Percentiles rank a stretch among this genome's conserved stretches.
phyloP scores from a whole-genome alignment of 371 early-diverging fungal species.

The Vairimorpha apis region DNA sequence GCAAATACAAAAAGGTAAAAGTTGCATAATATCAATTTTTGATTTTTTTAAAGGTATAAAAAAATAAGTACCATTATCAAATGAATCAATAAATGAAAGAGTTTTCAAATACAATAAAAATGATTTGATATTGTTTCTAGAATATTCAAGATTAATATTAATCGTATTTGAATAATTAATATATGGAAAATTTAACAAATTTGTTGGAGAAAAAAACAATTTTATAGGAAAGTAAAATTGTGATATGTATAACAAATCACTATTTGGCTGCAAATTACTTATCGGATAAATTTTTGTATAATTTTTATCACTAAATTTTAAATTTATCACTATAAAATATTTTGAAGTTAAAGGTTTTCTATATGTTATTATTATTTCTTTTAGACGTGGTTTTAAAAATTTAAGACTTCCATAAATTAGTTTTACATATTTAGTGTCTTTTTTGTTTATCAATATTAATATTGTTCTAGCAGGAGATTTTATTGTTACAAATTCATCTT shows the following conservation, averaged over 20 bases:
- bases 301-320: conserved; percentile 6
- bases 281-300: conserved; percentile 12
- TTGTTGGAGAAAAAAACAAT: neutral
- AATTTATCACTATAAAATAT: conserved; percentile 31
- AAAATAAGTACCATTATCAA: conserved; percentile 29
- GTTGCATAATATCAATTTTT: conserved; percentile 3
- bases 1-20: conserved; percentile 3
- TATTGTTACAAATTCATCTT: neutral
- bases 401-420: neutral
- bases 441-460: neutral
- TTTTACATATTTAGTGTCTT: neutral
- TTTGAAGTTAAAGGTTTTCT: neutral
- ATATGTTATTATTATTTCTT: neutral
- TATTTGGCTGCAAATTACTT: conserved; percentile 31
- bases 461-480: conserved; percentile 1
- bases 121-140: neutral
- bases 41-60: conserved; percentile 12
- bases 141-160: conserved; percentile 12
- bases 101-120: conserved; percentile 16
- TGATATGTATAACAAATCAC: conserved; percentile 26
- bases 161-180: conserved; percentile 10
- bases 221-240: conserved; percentile 18
- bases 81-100: conserved; percentile 10
- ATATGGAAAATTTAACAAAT: conserved; percentile 3
- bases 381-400: neutral